These are phyloP conservation scores for Elymus sibiricus DNA, from an alignment of 176 grass and related monocot species.

Conservation along the genomic window DNA sequence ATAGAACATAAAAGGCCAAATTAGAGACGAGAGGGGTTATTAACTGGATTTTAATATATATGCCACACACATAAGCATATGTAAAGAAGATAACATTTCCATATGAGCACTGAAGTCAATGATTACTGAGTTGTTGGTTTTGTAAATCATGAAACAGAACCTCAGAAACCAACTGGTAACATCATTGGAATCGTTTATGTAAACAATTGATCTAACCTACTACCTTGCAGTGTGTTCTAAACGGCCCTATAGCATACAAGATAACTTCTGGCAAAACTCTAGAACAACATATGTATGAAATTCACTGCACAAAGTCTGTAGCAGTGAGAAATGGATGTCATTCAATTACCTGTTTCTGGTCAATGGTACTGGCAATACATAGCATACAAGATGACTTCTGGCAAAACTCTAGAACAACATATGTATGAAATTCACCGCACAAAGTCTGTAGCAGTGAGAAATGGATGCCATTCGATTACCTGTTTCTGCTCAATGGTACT, in stretches of 20 bases:
- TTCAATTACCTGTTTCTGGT: constrained; percentile 39
- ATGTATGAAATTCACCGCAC: not conserved
- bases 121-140: not conserved
- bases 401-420: not conserved
- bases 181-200: not conserved
- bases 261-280: not conserved
- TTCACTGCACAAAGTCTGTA: not conserved
- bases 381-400: not conserved
- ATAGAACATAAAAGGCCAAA: not conserved
- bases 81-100: not conserved
- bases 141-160: not conserved
- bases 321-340: constrained; percentile 7
- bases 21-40: constrained; percentile 4
- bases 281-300: not conserved
- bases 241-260: not conserved
- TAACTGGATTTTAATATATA: constrained; percentile 18
- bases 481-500: constrained; percentile 46
- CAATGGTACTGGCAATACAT: constrained; percentile 44
- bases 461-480: constrained; percentile 24
- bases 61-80: not conserved
- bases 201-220: constrained; percentile 1
- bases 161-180: not conserved
- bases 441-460: not conserved
- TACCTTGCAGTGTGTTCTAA: not conserved
- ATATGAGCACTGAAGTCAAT: constrained; percentile 1